Evolutionary conservation across 2,329 filamentous ascomycete species (phyloP), one percentile per base, ranked within the genome.

Genomic region (Talaromyces funiculosus): DNA sequence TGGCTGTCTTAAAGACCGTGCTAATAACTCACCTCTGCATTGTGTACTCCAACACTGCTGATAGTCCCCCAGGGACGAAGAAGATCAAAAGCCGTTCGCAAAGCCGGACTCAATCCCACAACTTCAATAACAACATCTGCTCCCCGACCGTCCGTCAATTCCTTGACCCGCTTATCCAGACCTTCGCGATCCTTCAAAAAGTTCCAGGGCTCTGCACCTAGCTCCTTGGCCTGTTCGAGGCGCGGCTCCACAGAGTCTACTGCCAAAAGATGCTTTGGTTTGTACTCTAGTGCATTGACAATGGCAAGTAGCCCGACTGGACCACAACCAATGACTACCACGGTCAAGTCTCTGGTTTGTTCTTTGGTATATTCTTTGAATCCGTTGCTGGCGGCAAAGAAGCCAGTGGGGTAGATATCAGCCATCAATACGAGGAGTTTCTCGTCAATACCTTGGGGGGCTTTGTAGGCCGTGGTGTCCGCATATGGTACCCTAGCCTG

Each of bases 361-460:
- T 85, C 81, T 14, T 71, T 69, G 10, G 76, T 79, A 40, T 87
- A 80, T 69, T 87, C 77, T 61, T 84, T 84, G 73, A 96, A 88
- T 6, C 86, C 92, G 69, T 91, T 94, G 61, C 83, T 82, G 4
- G 90, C 90, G 6, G 90, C 92, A 67, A 92, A 96, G 76, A 86
- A 96, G 7, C 92, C 77, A 0, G 87, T 90, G 1, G 92, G 92
- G 74, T 94, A 96, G 68, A 96, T 95, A 71, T 96, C 92, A 16
- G 90, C 91, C 92, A 96, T 96, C 26, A 96, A 82, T 6, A 95
- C 86, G 53, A 95, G 80, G 37, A 86, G 86, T 64, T 89, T 83
- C 66, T 93, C 87, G 20, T 87, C 84, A 61, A 95, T 88, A 8
- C 82, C 84, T 1, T 84, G 74, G 0, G 89, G 88, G 0, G 90